These are phyloP conservation scores for Colletotrichum trifolii DNA, from an alignment of 2,329 filamentous ascomycete genomes.

Conservation along the genomic window DNA sequence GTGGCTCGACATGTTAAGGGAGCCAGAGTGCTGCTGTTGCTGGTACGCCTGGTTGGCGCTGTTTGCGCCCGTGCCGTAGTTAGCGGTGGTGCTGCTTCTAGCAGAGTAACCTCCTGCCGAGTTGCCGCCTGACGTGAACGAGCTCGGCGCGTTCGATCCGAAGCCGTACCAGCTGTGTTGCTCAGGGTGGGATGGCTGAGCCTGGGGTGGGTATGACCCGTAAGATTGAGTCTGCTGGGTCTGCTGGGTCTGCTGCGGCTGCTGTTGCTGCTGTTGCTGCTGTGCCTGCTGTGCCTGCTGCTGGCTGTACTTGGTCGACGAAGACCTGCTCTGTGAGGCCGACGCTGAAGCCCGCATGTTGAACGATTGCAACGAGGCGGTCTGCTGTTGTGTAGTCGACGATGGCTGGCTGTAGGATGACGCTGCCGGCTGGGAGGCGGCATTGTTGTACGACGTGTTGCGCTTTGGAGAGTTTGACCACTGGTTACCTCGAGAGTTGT, in stretches of 20 bases:
- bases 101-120: slow-evolving; percentile 17
- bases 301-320: slow-evolving; percentile 10
- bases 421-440: background rate
- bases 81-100: slow-evolving; percentile 9
- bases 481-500: slow-evolving; percentile 39
- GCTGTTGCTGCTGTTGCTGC: slow-evolving; percentile 20
- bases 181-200: slow-evolving; percentile 23
- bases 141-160: slow-evolving; percentile 4
- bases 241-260: slow-evolving; percentile 21
- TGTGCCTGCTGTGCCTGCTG: slow-evolving; percentile 7
- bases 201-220: slow-evolving; percentile 16
- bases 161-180: slow-evolving; percentile 35
- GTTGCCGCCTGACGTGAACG: slow-evolving; percentile 15
- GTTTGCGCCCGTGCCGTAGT: slow-evolving; percentile 10
- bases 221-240: slow-evolving; percentile 10
- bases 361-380: slow-evolving; percentile 40
- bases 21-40: slow-evolving; percentile 29
- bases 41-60: slow-evolving; percentile 22
- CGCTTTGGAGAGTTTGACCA: slow-evolving; percentile 13
- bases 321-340: background rate
- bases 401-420: slow-evolving; percentile 19
- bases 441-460: slow-evolving; percentile 7
- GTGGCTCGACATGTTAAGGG: slow-evolving; percentile 17
- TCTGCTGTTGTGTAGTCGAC: slow-evolving; percentile 42
- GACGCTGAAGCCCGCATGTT: slow-evolving; percentile 37